A percentile compares a stretch with the other conserved stretches of the same genome.
Evolutionary conservation across 192 early-diverging fungal genomes (phyloP).

Genomic region (Anaeromyces robustus): DNA sequence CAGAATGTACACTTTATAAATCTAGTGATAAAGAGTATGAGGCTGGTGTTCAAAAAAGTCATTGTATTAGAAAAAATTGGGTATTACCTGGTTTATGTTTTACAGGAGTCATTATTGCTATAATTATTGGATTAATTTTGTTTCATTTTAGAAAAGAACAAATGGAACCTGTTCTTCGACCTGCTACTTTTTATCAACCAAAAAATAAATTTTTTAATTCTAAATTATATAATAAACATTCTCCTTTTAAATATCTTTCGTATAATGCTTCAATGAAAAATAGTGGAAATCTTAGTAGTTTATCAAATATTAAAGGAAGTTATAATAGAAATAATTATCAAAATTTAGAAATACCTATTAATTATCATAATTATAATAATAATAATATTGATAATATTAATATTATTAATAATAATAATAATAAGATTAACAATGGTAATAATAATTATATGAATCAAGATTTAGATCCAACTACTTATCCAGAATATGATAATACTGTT

Average conservation of each 20-base stretch:
- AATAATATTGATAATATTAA: neutral
- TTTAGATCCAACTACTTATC: neutral
- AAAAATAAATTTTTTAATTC: neutral
- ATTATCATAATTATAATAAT: neutral
- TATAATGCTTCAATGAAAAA: neutral
- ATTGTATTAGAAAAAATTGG: neutral
- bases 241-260: neutral
- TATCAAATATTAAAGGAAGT: neutral
- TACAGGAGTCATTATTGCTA: neutral
- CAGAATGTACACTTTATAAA: neutral
- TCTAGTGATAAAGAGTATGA: neutral
- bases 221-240: neutral
- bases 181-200: neutral
- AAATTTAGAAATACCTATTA: neutral
- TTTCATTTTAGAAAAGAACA: neutral
- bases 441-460: neutral
- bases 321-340: neutral
- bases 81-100: neutral
- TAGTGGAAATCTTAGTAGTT: neutral
- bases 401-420: neutral
- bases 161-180: neutral
- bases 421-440: too few relatives aligned
- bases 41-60: neutral
- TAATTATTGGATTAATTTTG: neutral
- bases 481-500: neutral